Conservation (phyloP, 768 basidiomycete species). For the Naganishia vaughanmartiniae region DNA sequence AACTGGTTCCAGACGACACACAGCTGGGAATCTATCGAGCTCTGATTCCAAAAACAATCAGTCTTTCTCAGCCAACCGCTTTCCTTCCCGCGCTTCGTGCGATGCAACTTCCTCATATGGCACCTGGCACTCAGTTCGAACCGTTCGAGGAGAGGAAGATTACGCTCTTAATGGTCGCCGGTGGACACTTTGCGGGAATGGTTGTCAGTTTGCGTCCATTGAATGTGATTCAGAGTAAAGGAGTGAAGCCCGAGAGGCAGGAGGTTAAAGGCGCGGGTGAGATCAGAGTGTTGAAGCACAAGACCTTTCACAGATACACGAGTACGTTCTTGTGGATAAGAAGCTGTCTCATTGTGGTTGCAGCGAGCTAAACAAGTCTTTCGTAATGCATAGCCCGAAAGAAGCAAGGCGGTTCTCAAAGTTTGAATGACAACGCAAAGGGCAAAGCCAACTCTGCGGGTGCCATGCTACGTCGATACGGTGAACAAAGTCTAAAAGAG, state of each 20-base stretch:
- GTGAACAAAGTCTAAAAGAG: conserved; percentile 86
- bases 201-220: conserved; percentile 58
- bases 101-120: conserved; percentile 40
- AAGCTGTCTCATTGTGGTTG: background rate
- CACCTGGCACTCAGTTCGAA: conserved; percentile 6
- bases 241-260: conserved; percentile 65
- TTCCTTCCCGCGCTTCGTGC: conserved; percentile 44
- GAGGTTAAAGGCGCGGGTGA: conserved; percentile 63
- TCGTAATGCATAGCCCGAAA: conserved; percentile 66
- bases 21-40: conserved; percentile 85
- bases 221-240: conserved; percentile 58
- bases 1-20: conserved; percentile 57
- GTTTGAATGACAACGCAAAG: conserved; percentile 86
- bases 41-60: conserved; percentile 60
- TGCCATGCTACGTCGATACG: conserved; percentile 87
- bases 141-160: conserved; percentile 60
- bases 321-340: conserved; percentile 60
- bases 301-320: conserved; percentile 98
- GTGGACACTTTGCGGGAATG: conserved; percentile 96
- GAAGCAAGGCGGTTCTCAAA: conserved; percentile 96
- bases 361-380: background rate
- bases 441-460: conserved; percentile 91
- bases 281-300: conserved; percentile 67
- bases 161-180: conserved; percentile 95
- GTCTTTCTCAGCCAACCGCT: conserved; percentile 37